Conservation (phyloP, 306 rosid genomes). For the Styphnolobium japonicum region DNA sequence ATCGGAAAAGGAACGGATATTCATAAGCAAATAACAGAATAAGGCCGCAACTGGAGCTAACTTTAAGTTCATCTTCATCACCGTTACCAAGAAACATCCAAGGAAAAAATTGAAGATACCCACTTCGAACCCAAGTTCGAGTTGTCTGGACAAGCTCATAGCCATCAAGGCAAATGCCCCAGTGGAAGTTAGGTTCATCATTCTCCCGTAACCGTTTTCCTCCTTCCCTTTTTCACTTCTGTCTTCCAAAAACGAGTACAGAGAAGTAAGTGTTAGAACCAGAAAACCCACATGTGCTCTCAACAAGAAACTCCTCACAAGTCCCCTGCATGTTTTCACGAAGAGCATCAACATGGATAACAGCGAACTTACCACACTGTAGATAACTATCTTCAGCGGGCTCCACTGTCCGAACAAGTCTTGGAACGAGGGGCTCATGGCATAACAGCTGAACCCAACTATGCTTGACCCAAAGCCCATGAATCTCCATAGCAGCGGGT, state of each 20-base stretch:
- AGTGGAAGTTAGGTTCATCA: neutral
- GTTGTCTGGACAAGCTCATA: neutral
- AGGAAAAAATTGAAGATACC: conserved; percentile 12
- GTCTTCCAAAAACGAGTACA: conserved; percentile 14
- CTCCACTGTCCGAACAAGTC: conserved; percentile 1
- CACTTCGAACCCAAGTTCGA: neutral
- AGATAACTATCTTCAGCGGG: neutral
- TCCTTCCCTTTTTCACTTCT: neutral
- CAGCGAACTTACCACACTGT: neutral
- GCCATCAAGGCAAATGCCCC: conserved; percentile 18
- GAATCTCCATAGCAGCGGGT: neutral
- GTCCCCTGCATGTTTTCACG: neutral
- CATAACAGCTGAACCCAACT: conserved; percentile 8
- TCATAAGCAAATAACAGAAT: neutral
- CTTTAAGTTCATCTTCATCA: conserved; percentile 16
- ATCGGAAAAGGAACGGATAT: neutral
- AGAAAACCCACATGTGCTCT: conserved; percentile 1
- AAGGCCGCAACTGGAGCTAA: neutral
- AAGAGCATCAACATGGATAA: neutral
- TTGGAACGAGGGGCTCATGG: neutral
- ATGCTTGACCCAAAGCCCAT: neutral
- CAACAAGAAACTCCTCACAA: neutral
- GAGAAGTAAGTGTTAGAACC: neutral
- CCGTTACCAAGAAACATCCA: neutral
- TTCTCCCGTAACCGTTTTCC: neutral